Evolutionary conservation across 2,329 filamentous ascomycete species (phyloP).

Genomic region (Aspergillus calidoustus): DNA sequence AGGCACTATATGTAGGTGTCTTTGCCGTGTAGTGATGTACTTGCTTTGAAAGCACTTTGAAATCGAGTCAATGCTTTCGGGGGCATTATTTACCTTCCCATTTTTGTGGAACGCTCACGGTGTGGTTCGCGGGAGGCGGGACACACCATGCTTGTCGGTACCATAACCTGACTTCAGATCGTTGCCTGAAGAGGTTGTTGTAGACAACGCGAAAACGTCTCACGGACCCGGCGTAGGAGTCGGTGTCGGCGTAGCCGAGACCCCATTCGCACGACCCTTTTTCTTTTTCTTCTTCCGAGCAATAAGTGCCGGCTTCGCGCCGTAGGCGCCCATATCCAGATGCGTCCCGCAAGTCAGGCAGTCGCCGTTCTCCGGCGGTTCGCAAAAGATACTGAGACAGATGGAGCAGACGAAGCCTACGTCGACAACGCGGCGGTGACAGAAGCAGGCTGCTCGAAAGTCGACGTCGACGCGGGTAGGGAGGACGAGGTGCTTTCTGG

Average conservation of each 20-base stretch:
- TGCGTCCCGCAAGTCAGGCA: constrained; percentile 85
- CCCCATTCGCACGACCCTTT: constrained; percentile 59
- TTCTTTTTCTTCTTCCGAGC: constrained; percentile 76
- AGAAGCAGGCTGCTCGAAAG: constrained; percentile 98
- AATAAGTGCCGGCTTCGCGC: constrained; percentile 75
- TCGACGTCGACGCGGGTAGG: constrained; percentile 88
- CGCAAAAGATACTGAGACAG: constrained; percentile 91
- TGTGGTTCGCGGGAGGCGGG: background rate
- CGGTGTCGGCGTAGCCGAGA: constrained; percentile 60
- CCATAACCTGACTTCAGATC: background rate
- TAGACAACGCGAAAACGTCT: constrained; percentile 6
- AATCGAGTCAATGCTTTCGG: too few relatives aligned
- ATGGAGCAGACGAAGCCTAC: constrained; percentile 95
- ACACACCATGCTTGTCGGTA: background rate
- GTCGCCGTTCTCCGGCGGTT: constrained; percentile 64
- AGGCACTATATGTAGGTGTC: too few relatives aligned
- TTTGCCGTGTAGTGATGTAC: too few relatives aligned
- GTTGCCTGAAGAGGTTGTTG: background rate
- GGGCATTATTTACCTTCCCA: too few relatives aligned
- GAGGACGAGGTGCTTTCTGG: constrained; percentile 69
- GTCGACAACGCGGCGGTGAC: constrained; percentile 87
- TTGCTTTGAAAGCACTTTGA: too few relatives aligned
- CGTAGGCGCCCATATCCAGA: constrained; percentile 76
- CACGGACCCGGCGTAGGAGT: constrained; percentile 48
- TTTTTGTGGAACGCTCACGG: background rate